phyloP scores from a whole-genome alignment of 192 early-diverging fungal genomes.

The Chytriomyces confervae region DNA sequence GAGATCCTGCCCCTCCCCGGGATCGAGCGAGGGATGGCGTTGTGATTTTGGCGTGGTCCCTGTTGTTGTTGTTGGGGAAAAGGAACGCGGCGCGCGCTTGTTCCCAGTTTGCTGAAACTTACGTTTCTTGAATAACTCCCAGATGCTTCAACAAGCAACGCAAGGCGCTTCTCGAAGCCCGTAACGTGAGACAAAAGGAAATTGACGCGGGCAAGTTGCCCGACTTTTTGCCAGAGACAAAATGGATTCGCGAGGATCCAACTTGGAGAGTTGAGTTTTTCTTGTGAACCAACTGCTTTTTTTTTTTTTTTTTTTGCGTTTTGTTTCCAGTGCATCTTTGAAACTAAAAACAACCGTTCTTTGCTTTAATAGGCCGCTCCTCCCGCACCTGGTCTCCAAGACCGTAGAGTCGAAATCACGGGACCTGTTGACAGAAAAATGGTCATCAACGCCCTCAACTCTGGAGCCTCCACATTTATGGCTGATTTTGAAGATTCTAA shows the following conservation, averaged over 20 bases:
- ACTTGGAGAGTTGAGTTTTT: constrained; percentile 71
- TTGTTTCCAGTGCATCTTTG: neutral
- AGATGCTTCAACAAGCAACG: constrained; percentile 86
- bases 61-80: neutral
- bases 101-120: neutral
- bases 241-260: constrained; percentile 85
- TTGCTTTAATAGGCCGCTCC: constrained; percentile 60
- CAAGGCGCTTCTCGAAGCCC: constrained; percentile 81
- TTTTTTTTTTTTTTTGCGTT: neutral
- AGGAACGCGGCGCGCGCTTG: neutral
- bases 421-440: constrained; percentile 98
- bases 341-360: neutral
- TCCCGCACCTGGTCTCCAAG: constrained; percentile 88
- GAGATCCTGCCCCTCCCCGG: no score
- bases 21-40: neutral
- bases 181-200: constrained; percentile 77
- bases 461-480: constrained; percentile 94
- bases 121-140: neutral
- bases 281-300: constrained; percentile 22
- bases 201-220: constrained; percentile 80
- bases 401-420: constrained; percentile 96
- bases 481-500: constrained; percentile 99
- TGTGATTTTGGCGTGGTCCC: neutral
- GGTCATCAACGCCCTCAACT: constrained; percentile 99
- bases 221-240: constrained; percentile 92